Evolutionary conservation across 1,284 basidiomycete species (phyloP).

Genomic region (Malassezia slooffiae): DNA sequence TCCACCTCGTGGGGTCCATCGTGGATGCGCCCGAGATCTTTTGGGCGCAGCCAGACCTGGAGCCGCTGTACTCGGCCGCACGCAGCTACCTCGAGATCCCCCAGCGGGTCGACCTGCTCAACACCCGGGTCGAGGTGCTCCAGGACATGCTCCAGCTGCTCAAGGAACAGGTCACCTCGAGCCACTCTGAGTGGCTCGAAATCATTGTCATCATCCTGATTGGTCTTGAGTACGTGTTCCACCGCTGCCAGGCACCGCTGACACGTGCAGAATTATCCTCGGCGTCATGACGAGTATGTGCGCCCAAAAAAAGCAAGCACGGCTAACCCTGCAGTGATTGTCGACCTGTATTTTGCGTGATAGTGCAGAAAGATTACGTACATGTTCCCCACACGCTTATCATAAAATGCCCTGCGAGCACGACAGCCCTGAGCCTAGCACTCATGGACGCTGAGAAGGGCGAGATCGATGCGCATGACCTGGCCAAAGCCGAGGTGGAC

Average conservation of each 20-base stretch:
- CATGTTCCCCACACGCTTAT: too few species aligned
- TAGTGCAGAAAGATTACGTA: slow-evolving; percentile 4
- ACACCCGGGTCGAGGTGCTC: slow-evolving; percentile 81
- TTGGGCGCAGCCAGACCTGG: slow-evolving; percentile 70
- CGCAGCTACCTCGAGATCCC: slow-evolving; percentile 78
- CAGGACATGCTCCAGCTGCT: slow-evolving; percentile 94
- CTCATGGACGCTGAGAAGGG: too few species aligned
- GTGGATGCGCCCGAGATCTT: slow-evolving; percentile 90
- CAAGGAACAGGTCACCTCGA: slow-evolving; percentile 83
- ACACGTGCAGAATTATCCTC: slow-evolving; percentile 51
- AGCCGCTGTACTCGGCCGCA: slow-evolving; percentile 86
- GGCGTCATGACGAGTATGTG: slow-evolving; percentile 36
- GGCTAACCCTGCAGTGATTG: slow-evolving; percentile 23
- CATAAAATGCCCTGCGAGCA: too few species aligned
- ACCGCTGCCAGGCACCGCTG: not conserved
- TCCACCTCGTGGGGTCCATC: slow-evolving; percentile 88
- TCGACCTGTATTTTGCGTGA: slow-evolving; percentile 43
- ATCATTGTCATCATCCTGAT: slow-evolving; percentile 89
- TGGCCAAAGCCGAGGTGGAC: too few species aligned
- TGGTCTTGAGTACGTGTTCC: slow-evolving; percentile 55
- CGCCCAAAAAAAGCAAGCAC: too few species aligned
- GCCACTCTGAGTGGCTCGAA: slow-evolving; percentile 85
- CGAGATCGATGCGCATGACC: too few species aligned
- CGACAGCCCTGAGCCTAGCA: too few species aligned
- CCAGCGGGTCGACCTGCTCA: slow-evolving; percentile 81